A percentile compares a stretch with the other conserved stretches of the same genome.
phyloP scores from a whole-genome alignment of 768 basidiomycete species.

The Collybia sp. region DNA sequence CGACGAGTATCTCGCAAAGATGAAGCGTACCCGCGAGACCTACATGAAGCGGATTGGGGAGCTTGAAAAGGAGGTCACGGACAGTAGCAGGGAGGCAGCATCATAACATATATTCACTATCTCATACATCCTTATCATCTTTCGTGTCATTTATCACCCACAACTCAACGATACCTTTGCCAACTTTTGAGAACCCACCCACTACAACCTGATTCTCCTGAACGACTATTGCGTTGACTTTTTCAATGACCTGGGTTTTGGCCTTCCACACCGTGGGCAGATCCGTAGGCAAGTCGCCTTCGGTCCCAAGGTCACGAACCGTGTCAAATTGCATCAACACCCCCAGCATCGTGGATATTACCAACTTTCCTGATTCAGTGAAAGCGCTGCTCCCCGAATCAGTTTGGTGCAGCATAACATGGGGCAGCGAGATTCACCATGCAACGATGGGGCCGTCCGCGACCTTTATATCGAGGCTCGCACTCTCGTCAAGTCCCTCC shows the following conservation, averaged over 20 bases:
- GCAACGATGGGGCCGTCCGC: slow-evolving; percentile 75
- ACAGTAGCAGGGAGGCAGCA: slow-evolving; percentile 22
- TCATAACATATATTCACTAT: neutral
- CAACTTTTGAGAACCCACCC: slow-evolving; percentile 56
- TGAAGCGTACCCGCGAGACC: slow-evolving; percentile 52
- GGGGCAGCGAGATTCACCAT: slow-evolving; percentile 34
- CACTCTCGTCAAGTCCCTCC: slow-evolving; percentile 57
- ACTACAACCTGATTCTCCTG: slow-evolving; percentile 46
- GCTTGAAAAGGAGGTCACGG: slow-evolving; percentile 40
- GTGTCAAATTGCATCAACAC: slow-evolving; percentile 46
- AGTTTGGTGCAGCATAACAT: slow-evolving; percentile 1
- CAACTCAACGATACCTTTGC: slow-evolving; percentile 60
- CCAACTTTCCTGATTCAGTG: slow-evolving; percentile 35
- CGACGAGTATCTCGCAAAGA: slow-evolving; percentile 61
- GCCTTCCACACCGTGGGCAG: slow-evolving; percentile 36
- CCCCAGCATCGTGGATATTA: slow-evolving; percentile 61
- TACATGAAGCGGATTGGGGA: slow-evolving; percentile 54
- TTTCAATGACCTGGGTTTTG: slow-evolving; percentile 39
- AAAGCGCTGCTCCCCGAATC: slow-evolving; percentile 39
- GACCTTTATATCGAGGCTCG: slow-evolving; percentile 41
- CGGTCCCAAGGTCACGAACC: slow-evolving; percentile 24
- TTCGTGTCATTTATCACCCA: slow-evolving; percentile 35
- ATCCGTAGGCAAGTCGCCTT: slow-evolving; percentile 33
- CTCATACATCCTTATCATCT: neutral
- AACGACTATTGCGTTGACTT: slow-evolving; percentile 60